These are phyloP conservation scores for Microdochium trichocladiopsis DNA, from an alignment of 2,329 filamentous ascomycete species.

Conservation along the genomic window DNA sequence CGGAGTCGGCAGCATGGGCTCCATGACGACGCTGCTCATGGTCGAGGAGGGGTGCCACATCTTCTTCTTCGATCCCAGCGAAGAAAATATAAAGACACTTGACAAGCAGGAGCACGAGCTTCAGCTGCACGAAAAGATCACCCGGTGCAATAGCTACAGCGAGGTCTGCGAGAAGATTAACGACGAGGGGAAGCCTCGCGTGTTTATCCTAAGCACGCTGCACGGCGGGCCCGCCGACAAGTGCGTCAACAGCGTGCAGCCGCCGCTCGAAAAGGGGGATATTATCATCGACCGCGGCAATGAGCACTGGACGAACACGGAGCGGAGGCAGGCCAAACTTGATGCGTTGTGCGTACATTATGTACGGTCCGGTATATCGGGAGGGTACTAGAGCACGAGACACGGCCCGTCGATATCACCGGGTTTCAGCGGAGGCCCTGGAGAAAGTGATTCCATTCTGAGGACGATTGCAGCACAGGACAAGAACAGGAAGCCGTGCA, in stretches of 20 bases:
- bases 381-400: constrained; percentile 61
- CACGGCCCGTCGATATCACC: constrained; percentile 62
- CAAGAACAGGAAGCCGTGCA: constrained; percentile 49
- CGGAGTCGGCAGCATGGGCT: constrained; percentile 53
- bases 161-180: constrained; percentile 39
- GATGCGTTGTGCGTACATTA: constrained; percentile 52
- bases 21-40: constrained; percentile 49
- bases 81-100: constrained; percentile 35
- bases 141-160: constrained; percentile 31
- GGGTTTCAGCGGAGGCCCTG: constrained; percentile 49
- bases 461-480: constrained; percentile 57
- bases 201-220: constrained; percentile 45
- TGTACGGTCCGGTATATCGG: constrained; percentile 61
- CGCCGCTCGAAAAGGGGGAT: constrained; percentile 52
- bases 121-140: not conserved
- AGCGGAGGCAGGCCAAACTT: constrained; percentile 52
- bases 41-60: constrained; percentile 48
- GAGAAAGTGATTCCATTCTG: constrained; percentile 54
- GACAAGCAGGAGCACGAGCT: constrained; percentile 20
- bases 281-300: constrained; percentile 65
- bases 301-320: constrained; percentile 58
- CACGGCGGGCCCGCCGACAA: constrained; percentile 32
- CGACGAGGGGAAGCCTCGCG: constrained; percentile 27
- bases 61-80: constrained; percentile 43
- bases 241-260: constrained; percentile 25